phyloP scores from a whole-genome alignment of 352 stramenopile genomes.

The Aphanomyces euteiches region DNA sequence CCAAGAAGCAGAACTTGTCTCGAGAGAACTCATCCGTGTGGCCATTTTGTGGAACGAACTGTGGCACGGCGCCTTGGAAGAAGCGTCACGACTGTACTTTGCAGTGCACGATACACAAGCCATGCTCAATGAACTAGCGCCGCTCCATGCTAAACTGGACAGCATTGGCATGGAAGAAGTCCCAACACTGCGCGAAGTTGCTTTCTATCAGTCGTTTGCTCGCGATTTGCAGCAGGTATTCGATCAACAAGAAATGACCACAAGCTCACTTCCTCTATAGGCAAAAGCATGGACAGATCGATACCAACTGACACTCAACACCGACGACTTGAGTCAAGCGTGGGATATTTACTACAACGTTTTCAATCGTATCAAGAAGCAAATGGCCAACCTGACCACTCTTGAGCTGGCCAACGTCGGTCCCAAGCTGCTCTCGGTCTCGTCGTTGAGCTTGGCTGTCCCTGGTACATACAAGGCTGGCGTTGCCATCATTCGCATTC shows the following conservation, averaged over 20 bases:
- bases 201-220: constrained; percentile 89
- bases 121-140: constrained; percentile 95
- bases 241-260: too few relatives aligned
- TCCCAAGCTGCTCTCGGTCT: constrained; percentile 93
- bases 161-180: constrained; percentile 67
- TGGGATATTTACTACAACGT: constrained; percentile 99
- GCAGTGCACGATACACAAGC: constrained; percentile 94
- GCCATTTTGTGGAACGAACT: constrained; percentile 99
- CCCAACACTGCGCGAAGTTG: constrained; percentile 78
- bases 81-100: constrained; percentile 97
- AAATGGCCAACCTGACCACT: constrained; percentile 93
- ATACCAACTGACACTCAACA: constrained; percentile 71
- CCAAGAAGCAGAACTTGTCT: constrained; percentile 95
- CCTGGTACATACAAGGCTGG: constrained; percentile 88
- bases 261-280: neutral
- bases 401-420: constrained; percentile 97
- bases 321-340: constrained; percentile 83
- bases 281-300: constrained; percentile 82
- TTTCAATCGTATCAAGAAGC: constrained; percentile 91
- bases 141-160: constrained; percentile 91
- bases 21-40: constrained; percentile 97
- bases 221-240: constrained; percentile 75
- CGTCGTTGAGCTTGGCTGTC: constrained; percentile 95
- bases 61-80: constrained; percentile 96
- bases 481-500: constrained; percentile 81